Evolutionary conservation across 1,284 basidiomycete genomes (phyloP).

Genomic region (Naganishia sp.): DNA sequence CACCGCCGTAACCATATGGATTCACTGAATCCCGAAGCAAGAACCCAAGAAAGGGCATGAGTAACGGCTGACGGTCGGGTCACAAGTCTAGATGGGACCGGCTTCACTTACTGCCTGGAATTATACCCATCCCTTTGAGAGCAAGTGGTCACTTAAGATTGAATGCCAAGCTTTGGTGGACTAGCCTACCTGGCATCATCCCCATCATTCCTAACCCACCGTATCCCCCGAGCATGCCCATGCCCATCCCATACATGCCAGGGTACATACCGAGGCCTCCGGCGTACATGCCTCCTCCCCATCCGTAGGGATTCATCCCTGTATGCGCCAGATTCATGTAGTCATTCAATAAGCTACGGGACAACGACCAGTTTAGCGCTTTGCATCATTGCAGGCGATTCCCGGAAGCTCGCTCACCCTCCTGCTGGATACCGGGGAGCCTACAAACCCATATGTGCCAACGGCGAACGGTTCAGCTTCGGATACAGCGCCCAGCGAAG

Average conservation of each 20-base stretch:
- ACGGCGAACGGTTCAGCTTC: background rate
- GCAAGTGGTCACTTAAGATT: background rate
- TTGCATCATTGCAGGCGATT: background rate
- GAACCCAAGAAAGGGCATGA: background rate
- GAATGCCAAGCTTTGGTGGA: background rate
- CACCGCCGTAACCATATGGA: slow-evolving; percentile 25
- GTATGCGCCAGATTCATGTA: slow-evolving; percentile 21
- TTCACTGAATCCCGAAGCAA: slow-evolving; percentile 2
- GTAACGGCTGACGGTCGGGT: background rate
- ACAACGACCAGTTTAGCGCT: background rate
- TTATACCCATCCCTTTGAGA: background rate
- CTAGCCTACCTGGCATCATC: background rate
- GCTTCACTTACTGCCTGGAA: slow-evolving; percentile 11
- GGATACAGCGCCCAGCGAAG: background rate
- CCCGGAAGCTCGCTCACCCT: slow-evolving; percentile 17
- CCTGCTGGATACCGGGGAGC: slow-evolving; percentile 32
- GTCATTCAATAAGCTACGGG: slow-evolving; percentile 25
- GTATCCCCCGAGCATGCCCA: background rate
- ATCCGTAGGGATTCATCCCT: slow-evolving; percentile 9
- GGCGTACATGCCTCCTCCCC: slow-evolving; percentile 12
- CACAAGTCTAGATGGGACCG: background rate
- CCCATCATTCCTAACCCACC: slow-evolving; percentile 11
- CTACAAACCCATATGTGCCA: background rate
- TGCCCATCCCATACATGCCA: slow-evolving; percentile 19
- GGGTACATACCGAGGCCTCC: slow-evolving; percentile 12